Evolutionary conservation across 306 rosid species (phyloP).

Genomic region (Cicer arietinum): DNA sequence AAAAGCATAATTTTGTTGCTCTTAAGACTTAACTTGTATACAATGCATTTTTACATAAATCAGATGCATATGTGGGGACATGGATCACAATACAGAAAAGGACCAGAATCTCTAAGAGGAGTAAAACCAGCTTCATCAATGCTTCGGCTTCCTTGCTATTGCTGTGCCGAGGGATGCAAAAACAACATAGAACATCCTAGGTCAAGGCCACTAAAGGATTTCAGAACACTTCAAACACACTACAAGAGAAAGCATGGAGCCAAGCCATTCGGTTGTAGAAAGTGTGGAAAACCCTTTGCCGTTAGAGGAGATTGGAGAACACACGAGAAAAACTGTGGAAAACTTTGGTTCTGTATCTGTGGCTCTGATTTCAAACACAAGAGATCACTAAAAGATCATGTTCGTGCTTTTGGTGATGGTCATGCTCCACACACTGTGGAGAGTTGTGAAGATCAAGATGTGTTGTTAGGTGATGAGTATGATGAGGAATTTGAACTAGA

Average conservation of each 20-base stretch:
- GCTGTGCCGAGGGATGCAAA: conserved; percentile 93
- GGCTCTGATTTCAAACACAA: conserved; percentile 96
- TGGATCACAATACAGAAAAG: conserved; percentile 90
- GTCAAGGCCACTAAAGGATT: conserved; percentile 88
- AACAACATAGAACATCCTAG: conserved; percentile 86
- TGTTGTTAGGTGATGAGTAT: conserved; percentile 39
- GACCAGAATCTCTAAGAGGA: conserved; percentile 85
- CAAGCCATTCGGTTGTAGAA: conserved; percentile 84
- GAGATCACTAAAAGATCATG: conserved; percentile 91
- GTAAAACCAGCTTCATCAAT: conserved; percentile 78
- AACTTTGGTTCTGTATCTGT: conserved; percentile 94
- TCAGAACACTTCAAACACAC: conserved; percentile 89
- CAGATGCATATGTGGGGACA: conserved; percentile 99
- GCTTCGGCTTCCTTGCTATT: conserved; percentile 86
- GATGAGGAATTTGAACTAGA: conserved; percentile 44
- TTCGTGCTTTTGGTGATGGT: conserved; percentile 81
- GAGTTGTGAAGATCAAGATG: conserved; percentile 48
- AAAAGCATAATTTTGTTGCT: too few species aligned
- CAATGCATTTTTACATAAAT: neutral
- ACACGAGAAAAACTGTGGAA: conserved; percentile 95
- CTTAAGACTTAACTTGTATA: neutral
- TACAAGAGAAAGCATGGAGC: conserved; percentile 94
- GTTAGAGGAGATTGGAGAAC: conserved; percentile 97
- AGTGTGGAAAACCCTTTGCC: conserved; percentile 84
- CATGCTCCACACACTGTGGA: conserved; percentile 77